Base-by-base conservation (phyloP, 2,329 filamentous ascomycete genomes). In the Colletotrichum shisoi region DNA sequence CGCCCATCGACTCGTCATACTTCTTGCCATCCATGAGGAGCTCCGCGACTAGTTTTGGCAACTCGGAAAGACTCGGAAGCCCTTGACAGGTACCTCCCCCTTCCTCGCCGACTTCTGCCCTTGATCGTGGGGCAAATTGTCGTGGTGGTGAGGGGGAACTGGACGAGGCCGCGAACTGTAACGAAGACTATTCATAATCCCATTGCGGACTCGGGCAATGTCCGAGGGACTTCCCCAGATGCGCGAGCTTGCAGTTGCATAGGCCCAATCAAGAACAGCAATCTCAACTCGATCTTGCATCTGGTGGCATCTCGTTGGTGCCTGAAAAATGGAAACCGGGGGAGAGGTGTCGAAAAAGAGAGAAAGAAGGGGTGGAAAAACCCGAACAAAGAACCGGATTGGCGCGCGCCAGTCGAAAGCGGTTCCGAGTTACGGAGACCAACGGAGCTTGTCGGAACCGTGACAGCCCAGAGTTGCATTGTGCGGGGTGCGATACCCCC, bases 361-460 rank as follows among this genome's bases (percentile, higher is more conserved):
- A 34, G 31, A 34, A 34, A 7, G 27, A 8, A 8, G 27, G 27
- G 27, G 27, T 7, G 27, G 7, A 8, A 42, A 48, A 27, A 9
- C n/a, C 21, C 24, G 24, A 11, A 19, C 37, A 56, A 39, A 59
- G 17, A 59, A 59, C 19, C 13, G 45, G 44, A 49, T 54, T 63
- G 64, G 48, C 64, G 60, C 53, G 63, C 42, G 56, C 54, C 52
- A 63, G 53, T 49, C 34, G 37, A 46, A 34, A 54, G 37, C 34
- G 42, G 48, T 59, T 59, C 64, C 61, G 64, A 67, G 44, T 21
- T 56, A 56, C 64, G 64, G 64, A 67, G 60, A 59, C 60, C 34
- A 39, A 64, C 64, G 64, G 61, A 68, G 63, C 58, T 62, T 64
- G 54, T 68, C 65, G 65, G 65, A 68, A 68, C 54, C 61, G 37